Conservation (phyloP, 2,329 filamentous ascomycete genomes). For the Arthrinium phaeospermum region DNA sequence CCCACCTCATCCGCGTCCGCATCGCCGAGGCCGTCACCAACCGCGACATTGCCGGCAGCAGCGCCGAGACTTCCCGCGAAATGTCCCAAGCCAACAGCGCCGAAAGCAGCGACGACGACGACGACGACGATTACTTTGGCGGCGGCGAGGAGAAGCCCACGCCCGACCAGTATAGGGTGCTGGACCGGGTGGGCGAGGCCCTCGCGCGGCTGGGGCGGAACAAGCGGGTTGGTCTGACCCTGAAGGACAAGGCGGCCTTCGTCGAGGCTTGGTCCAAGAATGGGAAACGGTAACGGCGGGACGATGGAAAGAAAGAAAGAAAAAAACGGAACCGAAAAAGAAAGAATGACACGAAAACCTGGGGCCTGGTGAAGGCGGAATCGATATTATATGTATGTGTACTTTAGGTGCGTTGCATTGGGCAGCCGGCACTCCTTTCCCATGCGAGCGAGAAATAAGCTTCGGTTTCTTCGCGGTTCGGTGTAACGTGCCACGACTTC, state of each 20-base stretch:
- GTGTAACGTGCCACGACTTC: slow-evolving; percentile 7
- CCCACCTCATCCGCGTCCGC: slow-evolving; percentile 87
- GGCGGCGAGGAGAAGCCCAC: slow-evolving; percentile 41
- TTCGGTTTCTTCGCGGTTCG: background rate
- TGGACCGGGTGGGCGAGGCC: slow-evolving; percentile 83
- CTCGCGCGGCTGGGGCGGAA: slow-evolving; percentile 86
- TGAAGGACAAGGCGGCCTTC: slow-evolving; percentile 84
- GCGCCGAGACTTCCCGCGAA: slow-evolving; percentile 29
- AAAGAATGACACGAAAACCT: background rate
- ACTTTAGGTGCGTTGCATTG: slow-evolving; percentile 3
- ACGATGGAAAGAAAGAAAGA: background rate
- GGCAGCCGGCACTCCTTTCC: background rate
- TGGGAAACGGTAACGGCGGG: slow-evolving; percentile 36
- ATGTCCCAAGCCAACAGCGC: slow-evolving; percentile 38
- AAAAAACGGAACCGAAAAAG: background rate
- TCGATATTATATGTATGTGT: background rate
- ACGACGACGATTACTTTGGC: slow-evolving; percentile 37
- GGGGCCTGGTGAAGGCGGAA: background rate
- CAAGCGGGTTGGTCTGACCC: slow-evolving; percentile 84
- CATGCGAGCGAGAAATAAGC: background rate
- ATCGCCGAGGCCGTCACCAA: slow-evolving; percentile 79
- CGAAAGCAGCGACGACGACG: slow-evolving; percentile 22
- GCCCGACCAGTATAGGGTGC: slow-evolving; percentile 68
- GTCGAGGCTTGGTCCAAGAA: slow-evolving; percentile 67
- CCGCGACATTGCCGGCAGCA: slow-evolving; percentile 27